Conservation (phyloP, 2,329 filamentous ascomycete species). For the Hypomyces perniciosus region DNA sequence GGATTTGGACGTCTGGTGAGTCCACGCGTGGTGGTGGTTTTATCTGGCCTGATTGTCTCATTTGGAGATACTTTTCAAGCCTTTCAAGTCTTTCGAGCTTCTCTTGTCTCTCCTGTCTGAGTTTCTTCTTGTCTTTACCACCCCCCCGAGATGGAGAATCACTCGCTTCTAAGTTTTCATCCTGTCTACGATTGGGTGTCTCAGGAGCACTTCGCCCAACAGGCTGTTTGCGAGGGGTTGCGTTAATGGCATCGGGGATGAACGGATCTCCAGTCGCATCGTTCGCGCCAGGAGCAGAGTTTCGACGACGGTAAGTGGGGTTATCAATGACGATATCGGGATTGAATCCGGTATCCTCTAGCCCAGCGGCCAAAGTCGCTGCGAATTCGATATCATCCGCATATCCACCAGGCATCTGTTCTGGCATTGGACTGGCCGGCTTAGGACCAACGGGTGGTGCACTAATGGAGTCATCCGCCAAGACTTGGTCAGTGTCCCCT, state of each 20-base stretch:
- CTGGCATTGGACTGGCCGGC: constrained; percentile 39
- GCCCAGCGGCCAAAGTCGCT: constrained; percentile 61
- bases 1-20: background rate
- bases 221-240: no score
- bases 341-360: constrained; percentile 65
- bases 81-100: constrained; percentile 1
- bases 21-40: background rate
- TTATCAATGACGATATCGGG: constrained; percentile 65
- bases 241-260: background rate
- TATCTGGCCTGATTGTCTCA: constrained; percentile 3
- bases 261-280: constrained; percentile 31
- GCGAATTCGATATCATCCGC: constrained; percentile 63
- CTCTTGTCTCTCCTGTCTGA: constrained; percentile 4
- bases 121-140: background rate
- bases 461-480: constrained; percentile 35
- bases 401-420: constrained; percentile 60
- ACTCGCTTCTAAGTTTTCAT: no score
- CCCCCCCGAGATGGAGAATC: background rate
- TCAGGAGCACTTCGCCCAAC: background rate
- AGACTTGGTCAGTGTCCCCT: constrained; percentile 19
- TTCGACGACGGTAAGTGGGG: constrained; percentile 55
- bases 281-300: constrained; percentile 57
- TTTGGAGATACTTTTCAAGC: constrained; percentile 4
- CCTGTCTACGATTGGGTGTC: no score
- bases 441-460: constrained; percentile 52